Evolutionary conservation across 768 basidiomycete species (phyloP).

Genomic region (Daedaleopsis sinensis): DNA sequence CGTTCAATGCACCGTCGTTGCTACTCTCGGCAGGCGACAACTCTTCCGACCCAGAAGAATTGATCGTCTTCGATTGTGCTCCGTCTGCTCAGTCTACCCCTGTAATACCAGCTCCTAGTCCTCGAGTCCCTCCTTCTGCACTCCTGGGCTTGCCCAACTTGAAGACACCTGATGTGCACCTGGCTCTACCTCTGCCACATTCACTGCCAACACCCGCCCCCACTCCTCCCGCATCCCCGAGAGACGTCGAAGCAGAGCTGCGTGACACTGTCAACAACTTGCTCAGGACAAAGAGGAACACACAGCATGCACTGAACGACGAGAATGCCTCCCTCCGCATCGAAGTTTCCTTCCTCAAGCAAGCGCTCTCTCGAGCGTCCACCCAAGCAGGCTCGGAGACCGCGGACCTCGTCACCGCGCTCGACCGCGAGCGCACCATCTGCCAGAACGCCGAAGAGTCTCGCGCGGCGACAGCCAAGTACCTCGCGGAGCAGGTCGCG

Average conservation of each 20-base stretch:
- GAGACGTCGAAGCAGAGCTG: conserved; percentile 10
- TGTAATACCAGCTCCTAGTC: not conserved
- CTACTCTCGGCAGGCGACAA: not conserved
- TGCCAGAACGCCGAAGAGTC: conserved; percentile 13
- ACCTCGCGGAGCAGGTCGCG: conserved; percentile 18
- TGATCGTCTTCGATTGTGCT: not conserved
- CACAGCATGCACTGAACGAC: conserved; percentile 4
- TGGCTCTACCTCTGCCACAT: not conserved
- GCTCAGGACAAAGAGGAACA: conserved; percentile 9
- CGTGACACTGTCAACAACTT: conserved; percentile 12
- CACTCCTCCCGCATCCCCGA: not conserved
- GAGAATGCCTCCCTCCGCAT: conserved; percentile 12
- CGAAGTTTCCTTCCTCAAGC: conserved; percentile 12
- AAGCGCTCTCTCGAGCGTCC: not conserved
- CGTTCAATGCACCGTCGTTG: not conserved
- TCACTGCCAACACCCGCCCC: not conserved
- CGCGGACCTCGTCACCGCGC: conserved; percentile 7
- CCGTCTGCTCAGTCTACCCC: not conserved
- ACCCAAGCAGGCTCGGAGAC: not conserved
- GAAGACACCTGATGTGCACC: not conserved
- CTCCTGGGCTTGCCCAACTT: not conserved
- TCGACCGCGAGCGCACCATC: conserved; percentile 8
- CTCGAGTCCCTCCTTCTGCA: not conserved
- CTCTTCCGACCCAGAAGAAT: not conserved
- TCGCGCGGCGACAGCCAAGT: conserved; percentile 8